Percentiles rank a stretch among this genome's conserved stretches.
Evolutionary conservation across 2,329 filamentous ascomycete genomes (phyloP).

Genomic region (Claviceps cyperi): DNA sequence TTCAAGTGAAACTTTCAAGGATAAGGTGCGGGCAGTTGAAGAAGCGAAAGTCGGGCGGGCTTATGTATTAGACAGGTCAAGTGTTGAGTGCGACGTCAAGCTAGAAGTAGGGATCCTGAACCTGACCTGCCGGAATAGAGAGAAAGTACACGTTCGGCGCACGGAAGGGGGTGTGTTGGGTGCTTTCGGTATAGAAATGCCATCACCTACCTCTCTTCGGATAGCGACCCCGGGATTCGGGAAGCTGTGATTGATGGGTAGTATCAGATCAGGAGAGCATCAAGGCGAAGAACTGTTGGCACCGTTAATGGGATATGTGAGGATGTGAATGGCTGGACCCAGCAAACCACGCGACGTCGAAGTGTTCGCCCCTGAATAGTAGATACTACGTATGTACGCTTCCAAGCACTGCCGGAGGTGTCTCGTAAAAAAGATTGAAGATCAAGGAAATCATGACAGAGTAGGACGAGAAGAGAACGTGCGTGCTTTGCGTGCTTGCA

Average conservation of each 20-base stretch:
- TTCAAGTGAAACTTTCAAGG: not conserved
- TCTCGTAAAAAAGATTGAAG: constrained; percentile 1
- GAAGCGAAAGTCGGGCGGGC: not conserved
- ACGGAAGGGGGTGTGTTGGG: not conserved
- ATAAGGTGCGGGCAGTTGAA: not conserved
- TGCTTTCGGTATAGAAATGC: constrained; percentile 1
- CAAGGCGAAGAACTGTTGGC: not conserved
- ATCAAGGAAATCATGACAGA: not conserved
- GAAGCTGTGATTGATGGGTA: constrained; percentile 3
- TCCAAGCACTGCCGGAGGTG: constrained; percentile 2
- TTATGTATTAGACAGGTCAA: not conserved
- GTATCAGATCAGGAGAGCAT: not conserved
- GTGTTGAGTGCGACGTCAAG: not conserved
- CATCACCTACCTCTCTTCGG: constrained; percentile 5
- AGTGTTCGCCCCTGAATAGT: not conserved
- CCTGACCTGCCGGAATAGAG: not conserved
- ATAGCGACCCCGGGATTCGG: not conserved
- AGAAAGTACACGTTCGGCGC: not conserved
- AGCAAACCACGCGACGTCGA: constrained; percentile 4
- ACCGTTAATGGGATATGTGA: constrained; percentile 3
- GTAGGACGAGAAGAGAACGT: not conserved
- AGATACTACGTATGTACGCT: not conserved
- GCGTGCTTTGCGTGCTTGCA: not conserved
- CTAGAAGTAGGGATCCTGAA: not conserved
- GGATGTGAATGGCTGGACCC: constrained; percentile 5